Evolutionary conservation across 371 early-diverging fungal species (phyloP).

Genomic region (Blastocladiella emersonii): DNA sequence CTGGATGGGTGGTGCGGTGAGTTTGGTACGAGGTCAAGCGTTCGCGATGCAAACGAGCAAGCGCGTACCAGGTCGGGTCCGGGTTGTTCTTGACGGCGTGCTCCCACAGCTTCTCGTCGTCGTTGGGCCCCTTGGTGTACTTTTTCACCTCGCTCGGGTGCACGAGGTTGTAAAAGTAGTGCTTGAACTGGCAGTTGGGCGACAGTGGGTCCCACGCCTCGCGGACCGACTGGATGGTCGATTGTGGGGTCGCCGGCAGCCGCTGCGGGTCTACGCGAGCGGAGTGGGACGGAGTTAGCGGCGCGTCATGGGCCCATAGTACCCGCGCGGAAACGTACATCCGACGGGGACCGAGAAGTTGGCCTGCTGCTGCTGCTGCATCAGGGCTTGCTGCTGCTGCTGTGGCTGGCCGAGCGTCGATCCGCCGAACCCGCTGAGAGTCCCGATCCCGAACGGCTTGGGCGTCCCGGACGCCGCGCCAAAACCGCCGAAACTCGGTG

Average conservation of each 20-base stretch:
- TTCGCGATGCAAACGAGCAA: not conserved
- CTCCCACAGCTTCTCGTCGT: constrained; percentile 61
- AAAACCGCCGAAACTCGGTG: constrained; percentile 1
- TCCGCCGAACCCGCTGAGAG: constrained; percentile 10
- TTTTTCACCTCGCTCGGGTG: constrained; percentile 57
- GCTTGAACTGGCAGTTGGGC: constrained; percentile 64
- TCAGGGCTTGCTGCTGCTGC: constrained; percentile 6
- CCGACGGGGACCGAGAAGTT: constrained; percentile 15
- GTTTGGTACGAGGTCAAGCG: too few relatives aligned
- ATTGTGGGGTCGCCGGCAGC: constrained; percentile 31
- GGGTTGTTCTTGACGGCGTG: constrained; percentile 72
- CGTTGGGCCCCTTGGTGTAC: constrained; percentile 56
- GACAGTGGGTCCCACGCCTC: constrained; percentile 63
- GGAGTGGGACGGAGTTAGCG: constrained; percentile 15
- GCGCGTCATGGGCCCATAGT: constrained; percentile 23
- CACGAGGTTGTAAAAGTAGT: constrained; percentile 83
- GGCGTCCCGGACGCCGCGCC: not conserved
- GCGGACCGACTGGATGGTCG: constrained; percentile 42
- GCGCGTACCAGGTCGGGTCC: constrained; percentile 52
- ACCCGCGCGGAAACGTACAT: constrained; percentile 1
- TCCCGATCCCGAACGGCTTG: too few relatives aligned
- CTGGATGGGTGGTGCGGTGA: too few relatives aligned
- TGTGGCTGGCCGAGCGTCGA: constrained; percentile 8
- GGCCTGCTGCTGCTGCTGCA: constrained; percentile 7
- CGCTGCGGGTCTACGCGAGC: constrained; percentile 23